These are phyloP conservation scores for Eimeria brunetti DNA, from an alignment of 169 alveolate species.

Conservation along the genomic window DNA sequence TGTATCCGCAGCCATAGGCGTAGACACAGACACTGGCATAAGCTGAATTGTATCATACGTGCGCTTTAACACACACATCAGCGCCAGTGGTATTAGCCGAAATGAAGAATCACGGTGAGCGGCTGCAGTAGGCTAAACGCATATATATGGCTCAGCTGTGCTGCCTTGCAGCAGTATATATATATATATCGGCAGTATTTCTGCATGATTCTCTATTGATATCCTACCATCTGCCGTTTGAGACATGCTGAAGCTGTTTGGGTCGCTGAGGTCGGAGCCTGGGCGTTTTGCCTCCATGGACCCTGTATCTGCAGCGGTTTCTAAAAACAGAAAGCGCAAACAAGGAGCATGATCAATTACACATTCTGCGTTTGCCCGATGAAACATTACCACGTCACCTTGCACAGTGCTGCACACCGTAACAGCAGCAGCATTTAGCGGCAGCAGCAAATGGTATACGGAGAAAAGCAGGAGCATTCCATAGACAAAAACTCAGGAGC, in stretches of 20 bases:
- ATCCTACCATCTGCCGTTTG: constrained; percentile 13
- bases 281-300: constrained; percentile 11
- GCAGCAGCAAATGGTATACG: not conserved
- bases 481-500: not conserved
- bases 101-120: not conserved
- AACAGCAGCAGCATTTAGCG: not conserved
- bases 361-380: not conserved
- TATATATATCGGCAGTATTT: not conserved
- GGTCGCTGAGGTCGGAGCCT: constrained; percentile 44
- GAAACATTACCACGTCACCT: not conserved
- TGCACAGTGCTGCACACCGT: not conserved
- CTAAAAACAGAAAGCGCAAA: not conserved
- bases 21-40: not conserved
- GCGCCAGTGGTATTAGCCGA: not conserved
- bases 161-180: not conserved
- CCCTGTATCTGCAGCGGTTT: not conserved
- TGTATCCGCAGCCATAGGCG: not conserved
- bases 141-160: not conserved
- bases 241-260: not conserved
- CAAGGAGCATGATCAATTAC: not conserved
- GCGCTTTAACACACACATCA: not conserved
- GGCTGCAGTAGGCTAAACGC: not conserved
- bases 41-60: not conserved
- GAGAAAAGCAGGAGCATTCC: not conserved
- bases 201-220: not conserved